Conservation (phyloP, 2,329 filamentous ascomycete species). For the Ophiostoma fasciatum region DNA sequence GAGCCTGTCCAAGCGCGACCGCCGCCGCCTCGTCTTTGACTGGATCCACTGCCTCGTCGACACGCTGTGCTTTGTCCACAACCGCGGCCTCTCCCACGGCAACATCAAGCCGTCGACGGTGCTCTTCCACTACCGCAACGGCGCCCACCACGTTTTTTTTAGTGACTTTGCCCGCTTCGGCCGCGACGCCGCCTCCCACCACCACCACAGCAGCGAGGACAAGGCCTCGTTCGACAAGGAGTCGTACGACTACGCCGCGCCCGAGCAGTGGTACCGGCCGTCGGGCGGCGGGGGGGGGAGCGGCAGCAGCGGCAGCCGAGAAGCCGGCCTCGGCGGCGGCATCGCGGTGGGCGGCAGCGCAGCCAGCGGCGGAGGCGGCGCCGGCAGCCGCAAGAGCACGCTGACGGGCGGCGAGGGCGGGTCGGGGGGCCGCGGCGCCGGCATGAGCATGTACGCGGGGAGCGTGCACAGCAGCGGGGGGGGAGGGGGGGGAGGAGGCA, state of each 20-base stretch:
- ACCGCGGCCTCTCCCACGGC: constrained; percentile 46
- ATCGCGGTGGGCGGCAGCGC: constrained; percentile 20
- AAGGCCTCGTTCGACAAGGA: constrained; percentile 47
- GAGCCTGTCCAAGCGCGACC: constrained; percentile 42
- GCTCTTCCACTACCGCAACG: constrained; percentile 35
- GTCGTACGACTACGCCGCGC: constrained; percentile 57
- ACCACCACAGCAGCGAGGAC: constrained; percentile 17
- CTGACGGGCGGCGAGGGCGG: constrained; percentile 5
- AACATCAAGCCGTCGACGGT: constrained; percentile 59
- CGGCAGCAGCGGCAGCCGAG: constrained; percentile 17
- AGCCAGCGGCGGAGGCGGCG: constrained; percentile 19
- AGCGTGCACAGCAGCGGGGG: constrained; percentile 20
- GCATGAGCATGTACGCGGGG: constrained; percentile 19
- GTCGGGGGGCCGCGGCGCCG: constrained; percentile 5
- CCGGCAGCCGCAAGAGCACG: constrained; percentile 10
- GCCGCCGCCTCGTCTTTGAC: constrained; percentile 47
- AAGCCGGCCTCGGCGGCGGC: neutral
- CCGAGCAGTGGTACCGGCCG: constrained; percentile 44
- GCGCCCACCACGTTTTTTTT: constrained; percentile 51
- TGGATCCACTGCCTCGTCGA: constrained; percentile 64
- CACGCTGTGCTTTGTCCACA: constrained; percentile 52
- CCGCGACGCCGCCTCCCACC: constrained; percentile 22
- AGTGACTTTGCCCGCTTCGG: constrained; percentile 42
- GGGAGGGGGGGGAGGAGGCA: too few species aligned
- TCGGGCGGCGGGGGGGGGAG: constrained; percentile 6